Percentiles rank a stretch among this genome's conserved stretches.
Conservation (phyloP, 768 basidiomycete species). For the Tricholoma flavovirens region DNA sequence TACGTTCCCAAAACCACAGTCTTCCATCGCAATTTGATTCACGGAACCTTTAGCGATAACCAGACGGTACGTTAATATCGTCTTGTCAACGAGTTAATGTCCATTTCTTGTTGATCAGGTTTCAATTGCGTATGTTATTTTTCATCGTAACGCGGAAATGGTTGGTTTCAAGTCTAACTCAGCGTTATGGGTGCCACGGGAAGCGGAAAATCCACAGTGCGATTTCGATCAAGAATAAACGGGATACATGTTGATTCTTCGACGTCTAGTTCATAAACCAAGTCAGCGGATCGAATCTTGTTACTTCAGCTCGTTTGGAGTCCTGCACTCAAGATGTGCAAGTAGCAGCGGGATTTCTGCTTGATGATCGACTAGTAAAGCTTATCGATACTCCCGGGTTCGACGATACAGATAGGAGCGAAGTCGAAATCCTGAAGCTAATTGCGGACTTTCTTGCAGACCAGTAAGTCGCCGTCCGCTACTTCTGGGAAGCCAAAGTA, state of each 20-base stretch:
- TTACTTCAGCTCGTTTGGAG: slow-evolving; percentile 1
- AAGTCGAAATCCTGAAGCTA: slow-evolving; percentile 4
- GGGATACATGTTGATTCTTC: background rate
- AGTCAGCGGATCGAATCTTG: background rate
- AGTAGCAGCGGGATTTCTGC: background rate
- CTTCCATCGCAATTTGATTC: background rate
- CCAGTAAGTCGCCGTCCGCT: background rate
- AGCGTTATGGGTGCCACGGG: background rate
- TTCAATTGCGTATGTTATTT: background rate
- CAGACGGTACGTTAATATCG: background rate
- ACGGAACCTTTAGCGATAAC: background rate
- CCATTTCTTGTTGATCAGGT: background rate
- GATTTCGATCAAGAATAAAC: background rate
- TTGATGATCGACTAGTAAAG: background rate
- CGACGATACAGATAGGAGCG: slow-evolving; percentile 4
- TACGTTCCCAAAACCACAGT: background rate
- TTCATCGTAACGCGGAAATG: background rate
- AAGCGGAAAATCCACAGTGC: background rate
- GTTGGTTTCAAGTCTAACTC: background rate
- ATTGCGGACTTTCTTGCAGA: slow-evolving; percentile 1
- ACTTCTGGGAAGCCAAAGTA: background rate
- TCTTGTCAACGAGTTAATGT: background rate
- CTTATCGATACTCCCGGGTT: slow-evolving; percentile 7
- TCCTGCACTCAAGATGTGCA: slow-evolving; percentile 9
- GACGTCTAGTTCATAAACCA: background rate